Conservation (phyloP, 1,284 basidiomycete genomes). For the Earliella scabrosa region DNA sequence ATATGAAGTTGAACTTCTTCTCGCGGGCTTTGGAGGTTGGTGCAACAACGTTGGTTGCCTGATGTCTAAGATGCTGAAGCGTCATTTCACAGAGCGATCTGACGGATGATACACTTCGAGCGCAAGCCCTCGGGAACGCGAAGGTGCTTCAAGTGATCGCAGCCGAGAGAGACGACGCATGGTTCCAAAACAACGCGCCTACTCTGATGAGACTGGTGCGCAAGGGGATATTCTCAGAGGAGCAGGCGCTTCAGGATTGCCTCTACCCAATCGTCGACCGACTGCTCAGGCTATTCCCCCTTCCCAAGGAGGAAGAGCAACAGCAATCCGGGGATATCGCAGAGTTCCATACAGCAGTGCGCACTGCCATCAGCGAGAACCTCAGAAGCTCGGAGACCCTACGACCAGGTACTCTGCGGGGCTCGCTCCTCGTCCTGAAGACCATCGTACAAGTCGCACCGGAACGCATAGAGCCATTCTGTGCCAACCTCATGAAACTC, state of each 20-base stretch:
- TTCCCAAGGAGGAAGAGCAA: slow-evolving; percentile 82
- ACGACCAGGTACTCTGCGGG: slow-evolving; percentile 52
- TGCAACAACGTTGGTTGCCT: slow-evolving; percentile 12
- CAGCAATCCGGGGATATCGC: slow-evolving; percentile 60
- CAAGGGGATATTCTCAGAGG: slow-evolving; percentile 85
- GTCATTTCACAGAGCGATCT: slow-evolving; percentile 89
- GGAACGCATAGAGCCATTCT: slow-evolving; percentile 86
- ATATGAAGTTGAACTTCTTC: slow-evolving; percentile 91
- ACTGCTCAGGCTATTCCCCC: slow-evolving; percentile 83
- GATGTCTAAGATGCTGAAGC: too few relatives aligned
- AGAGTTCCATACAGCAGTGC: slow-evolving; percentile 82
- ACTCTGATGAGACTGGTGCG: slow-evolving; percentile 91
- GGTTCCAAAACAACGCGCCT: slow-evolving; percentile 79
- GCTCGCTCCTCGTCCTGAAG: slow-evolving; percentile 86
- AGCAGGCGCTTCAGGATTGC: slow-evolving; percentile 76
- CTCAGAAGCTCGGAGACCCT: slow-evolving; percentile 59
- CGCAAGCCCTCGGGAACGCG: slow-evolving; percentile 82
- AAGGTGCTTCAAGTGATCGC: slow-evolving; percentile 91
- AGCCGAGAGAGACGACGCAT: slow-evolving; percentile 82
- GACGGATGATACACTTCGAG: slow-evolving; percentile 64
- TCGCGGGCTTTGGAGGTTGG: slow-evolving; percentile 80
- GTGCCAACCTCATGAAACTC: slow-evolving; percentile 80
- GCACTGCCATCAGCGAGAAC: slow-evolving; percentile 81
- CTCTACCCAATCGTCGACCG: slow-evolving; percentile 87
- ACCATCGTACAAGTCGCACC: slow-evolving; percentile 87